These are phyloP conservation scores for Pseudogymnoascus sp. DNA, from an alignment of 2,329 filamentous ascomycete species.

Conservation along the genomic window DNA sequence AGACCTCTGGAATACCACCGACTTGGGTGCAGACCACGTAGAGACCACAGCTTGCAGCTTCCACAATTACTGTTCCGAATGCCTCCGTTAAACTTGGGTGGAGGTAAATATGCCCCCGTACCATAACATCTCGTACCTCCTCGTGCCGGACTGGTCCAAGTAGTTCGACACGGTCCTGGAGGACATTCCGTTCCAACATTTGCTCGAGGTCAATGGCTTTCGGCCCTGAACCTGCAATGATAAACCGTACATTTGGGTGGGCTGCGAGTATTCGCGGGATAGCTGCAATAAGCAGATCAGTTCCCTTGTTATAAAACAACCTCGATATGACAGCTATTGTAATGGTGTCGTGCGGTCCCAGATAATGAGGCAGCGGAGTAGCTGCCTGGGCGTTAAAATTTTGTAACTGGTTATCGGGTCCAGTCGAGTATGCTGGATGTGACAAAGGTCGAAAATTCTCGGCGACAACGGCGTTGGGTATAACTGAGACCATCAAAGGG, in stretches of 20 bases:
- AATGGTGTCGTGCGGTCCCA: slow-evolving; percentile 78
- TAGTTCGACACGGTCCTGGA: slow-evolving; percentile 90
- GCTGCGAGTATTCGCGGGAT: slow-evolving; percentile 85
- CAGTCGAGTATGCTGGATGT: slow-evolving; percentile 34
- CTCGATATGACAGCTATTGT: slow-evolving; percentile 96
- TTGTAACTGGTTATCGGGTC: slow-evolving; percentile 27
- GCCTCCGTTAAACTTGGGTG: slow-evolving; percentile 93
- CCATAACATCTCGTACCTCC: slow-evolving; percentile 95
- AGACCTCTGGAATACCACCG: slow-evolving; percentile 90
- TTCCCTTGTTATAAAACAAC: slow-evolving; percentile 98
- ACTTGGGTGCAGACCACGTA: slow-evolving; percentile 97
- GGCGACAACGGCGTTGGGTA: slow-evolving; percentile 93
- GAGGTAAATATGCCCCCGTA: slow-evolving; percentile 90
- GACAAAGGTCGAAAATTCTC: slow-evolving; percentile 81
- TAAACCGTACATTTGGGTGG: slow-evolving; percentile 89
- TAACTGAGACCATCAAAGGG: slow-evolving; percentile 93
- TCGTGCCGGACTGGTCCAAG: slow-evolving; percentile 89
- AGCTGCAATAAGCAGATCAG: slow-evolving; percentile 89
- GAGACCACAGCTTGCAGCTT: slow-evolving; percentile 88
- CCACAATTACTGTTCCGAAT: slow-evolving; percentile 95
- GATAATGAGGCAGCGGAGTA: slow-evolving; percentile 52
- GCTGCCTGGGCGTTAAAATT: slow-evolving; percentile 25
- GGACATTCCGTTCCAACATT: slow-evolving; percentile 89
- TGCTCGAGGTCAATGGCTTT: slow-evolving; percentile 98
- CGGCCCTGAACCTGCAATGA: slow-evolving; percentile 90